phyloP scores from a whole-genome alignment of 2,329 filamentous ascomycete species.

The Colletotrichum lindemuthianum region DNA sequence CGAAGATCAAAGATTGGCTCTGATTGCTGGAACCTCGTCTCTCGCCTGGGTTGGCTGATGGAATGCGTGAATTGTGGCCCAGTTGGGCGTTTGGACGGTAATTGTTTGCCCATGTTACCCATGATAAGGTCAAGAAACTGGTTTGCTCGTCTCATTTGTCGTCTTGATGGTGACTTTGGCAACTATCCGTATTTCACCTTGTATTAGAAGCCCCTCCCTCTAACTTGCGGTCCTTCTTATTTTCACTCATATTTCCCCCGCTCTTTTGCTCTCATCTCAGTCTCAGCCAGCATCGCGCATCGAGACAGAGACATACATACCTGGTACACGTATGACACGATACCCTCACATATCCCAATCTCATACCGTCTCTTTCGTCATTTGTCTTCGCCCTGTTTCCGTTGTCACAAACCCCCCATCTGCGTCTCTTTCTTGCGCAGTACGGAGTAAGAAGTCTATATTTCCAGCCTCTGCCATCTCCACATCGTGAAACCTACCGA shows the following conservation, averaged over 20 bases:
- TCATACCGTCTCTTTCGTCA: conserved; percentile 14
- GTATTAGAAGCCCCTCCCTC: conserved; percentile 9
- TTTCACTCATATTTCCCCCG: conserved; percentile 9
- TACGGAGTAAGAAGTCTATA: neutral
- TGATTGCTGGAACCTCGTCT: conserved; percentile 9
- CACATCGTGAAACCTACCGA: neutral
- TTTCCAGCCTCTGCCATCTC: conserved; percentile 15
- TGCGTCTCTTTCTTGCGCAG: neutral
- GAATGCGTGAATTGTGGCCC: neutral
- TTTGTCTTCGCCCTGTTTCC: neutral
- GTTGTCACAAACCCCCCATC: conserved; percentile 18
- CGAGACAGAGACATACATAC: neutral
- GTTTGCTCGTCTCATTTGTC: no score
- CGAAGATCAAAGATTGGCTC: conserved; percentile 1
- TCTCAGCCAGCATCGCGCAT: conserved; percentile 17
- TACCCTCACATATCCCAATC: neutral
- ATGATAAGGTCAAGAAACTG: neutral
- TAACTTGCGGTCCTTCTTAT: neutral
- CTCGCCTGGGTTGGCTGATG: neutral
- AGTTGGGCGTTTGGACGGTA: conserved; percentile 4
- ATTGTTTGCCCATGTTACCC: conserved; percentile 1
- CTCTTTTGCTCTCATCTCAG: conserved; percentile 29
- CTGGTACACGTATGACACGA: conserved; percentile 1
- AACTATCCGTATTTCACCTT: conserved; percentile 20
- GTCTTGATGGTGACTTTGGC: neutral